Evolutionary conservation across 305 asterid species (phyloP), one percentile per base, ranked within the genome.

Genomic region (Solanum aculeatissimum): DNA sequence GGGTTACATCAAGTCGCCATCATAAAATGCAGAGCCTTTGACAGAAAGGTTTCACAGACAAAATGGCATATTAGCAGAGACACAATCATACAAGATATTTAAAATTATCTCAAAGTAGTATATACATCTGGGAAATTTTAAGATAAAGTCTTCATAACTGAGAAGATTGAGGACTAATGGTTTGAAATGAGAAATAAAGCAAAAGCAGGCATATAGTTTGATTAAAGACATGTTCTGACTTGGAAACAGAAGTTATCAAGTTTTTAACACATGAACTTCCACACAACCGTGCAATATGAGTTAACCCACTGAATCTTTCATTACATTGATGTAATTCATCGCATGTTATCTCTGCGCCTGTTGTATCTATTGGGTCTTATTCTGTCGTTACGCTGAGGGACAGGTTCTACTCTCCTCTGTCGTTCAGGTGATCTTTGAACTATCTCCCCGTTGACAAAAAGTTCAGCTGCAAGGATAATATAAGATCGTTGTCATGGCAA

Each of bases 361-460:
- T 81, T 81, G 43, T 71, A 82, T 29, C 83, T 79, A 35, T 63
- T 82, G 83, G 70, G 79, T 27, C 82, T 69, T 69, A 84, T 62
- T 70, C 66, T 69, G 79, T 84, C 83, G 1, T 85, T 68, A 53
- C 87, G 84, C 82, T 85, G 87, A 71, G 85, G 85, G 15, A 57
- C 85, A 21, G 87, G 87, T 58, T 85, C 87, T 66, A 85, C 87
- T 71, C 85, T 72, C 78, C 85, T 85, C 57, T 85, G 87, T 51
- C 87, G 82, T 62, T 85, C 87, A 21, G 87, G 87, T 4, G 87
- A 19, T 29, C 87, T 82, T 72, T 85, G 87, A 71, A 85, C 85
- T 68, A 85, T 85, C 83, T 85, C 85, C 55, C 87, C 87, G 0
- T 85, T 85, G 57, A 85, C 87, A 71, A 57, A 81, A 74, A 85